A percentile compares a stretch with the other conserved stretches of the same genome.
Evolutionary conservation across 2,329 filamentous ascomycete species (phyloP).

Genomic region (Fusarium metavorans): DNA sequence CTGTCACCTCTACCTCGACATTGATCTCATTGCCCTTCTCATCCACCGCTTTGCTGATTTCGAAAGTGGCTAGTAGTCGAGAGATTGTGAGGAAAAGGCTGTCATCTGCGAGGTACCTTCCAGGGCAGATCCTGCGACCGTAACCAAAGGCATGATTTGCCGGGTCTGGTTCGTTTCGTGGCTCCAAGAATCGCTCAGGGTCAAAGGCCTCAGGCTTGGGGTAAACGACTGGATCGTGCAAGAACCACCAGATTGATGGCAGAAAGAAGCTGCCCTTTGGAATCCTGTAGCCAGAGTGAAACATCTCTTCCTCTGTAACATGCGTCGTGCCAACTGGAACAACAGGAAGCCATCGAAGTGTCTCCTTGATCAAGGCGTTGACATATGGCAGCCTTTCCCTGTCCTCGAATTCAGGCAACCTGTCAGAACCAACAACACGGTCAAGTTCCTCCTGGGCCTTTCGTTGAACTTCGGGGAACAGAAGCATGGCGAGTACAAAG

Average conservation of each 20-base stretch:
- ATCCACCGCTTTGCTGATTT: constrained; percentile 47
- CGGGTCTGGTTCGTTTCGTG: constrained; percentile 49
- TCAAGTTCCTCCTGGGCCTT: constrained; percentile 47
- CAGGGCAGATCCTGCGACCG: constrained; percentile 52
- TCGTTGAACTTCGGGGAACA: constrained; percentile 39
- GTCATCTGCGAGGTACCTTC: constrained; percentile 48
- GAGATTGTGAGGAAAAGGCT: constrained; percentile 52
- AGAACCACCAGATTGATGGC: constrained; percentile 39
- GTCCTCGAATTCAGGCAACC: constrained; percentile 45
- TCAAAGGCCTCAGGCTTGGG: constrained; percentile 52
- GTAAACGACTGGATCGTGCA: constrained; percentile 76
- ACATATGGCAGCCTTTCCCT: constrained; percentile 47
- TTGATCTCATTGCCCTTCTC: constrained; percentile 34
- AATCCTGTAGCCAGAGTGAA: constrained; percentile 43
- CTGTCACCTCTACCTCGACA: constrained; percentile 18
- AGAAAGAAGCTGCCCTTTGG: constrained; percentile 46
- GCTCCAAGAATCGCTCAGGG: constrained; percentile 48
- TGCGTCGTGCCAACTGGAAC: constrained; percentile 54
- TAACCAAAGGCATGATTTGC: constrained; percentile 48
- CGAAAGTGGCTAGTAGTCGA: constrained; percentile 60
- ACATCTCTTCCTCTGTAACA: constrained; percentile 48
- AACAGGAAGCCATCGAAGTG: constrained; percentile 47
- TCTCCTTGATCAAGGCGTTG: constrained; percentile 48
- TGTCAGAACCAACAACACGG: constrained; percentile 43
- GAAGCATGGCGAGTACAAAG: constrained; percentile 44